phyloP scores from a whole-genome alignment of 1,139 yeast species.

The Lodderomyces margitis region DNA sequence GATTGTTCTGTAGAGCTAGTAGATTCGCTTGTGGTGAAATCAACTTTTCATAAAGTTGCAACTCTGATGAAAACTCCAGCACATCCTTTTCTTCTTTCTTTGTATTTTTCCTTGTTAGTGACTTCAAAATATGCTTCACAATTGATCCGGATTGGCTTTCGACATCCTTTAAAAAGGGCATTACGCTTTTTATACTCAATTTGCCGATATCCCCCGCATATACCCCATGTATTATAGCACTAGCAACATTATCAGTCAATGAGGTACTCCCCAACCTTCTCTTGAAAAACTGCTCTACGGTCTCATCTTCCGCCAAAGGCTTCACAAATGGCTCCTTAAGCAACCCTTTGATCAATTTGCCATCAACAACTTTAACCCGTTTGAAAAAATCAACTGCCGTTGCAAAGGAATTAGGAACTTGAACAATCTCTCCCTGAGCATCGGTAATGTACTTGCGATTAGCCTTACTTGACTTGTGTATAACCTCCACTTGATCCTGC shows the following conservation, averaged over 20 bases:
- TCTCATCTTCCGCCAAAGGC: conserved; percentile 53
- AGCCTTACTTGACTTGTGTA: conserved; percentile 50
- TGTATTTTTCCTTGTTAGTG: background rate
- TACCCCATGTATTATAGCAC: conserved; percentile 86
- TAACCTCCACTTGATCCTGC: conserved; percentile 45
- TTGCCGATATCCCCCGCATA: conserved; percentile 81
- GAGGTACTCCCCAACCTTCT: conserved; percentile 64
- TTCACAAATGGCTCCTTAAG: conserved; percentile 44
- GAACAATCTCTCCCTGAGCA: conserved; percentile 36
- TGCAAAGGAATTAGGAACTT: conserved; percentile 50
- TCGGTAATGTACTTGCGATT: conserved; percentile 61
- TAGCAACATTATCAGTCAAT: conserved; percentile 62
- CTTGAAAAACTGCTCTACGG: conserved; percentile 61
- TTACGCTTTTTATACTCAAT: conserved; percentile 62
- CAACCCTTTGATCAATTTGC: conserved; percentile 28
- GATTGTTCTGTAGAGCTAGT: conserved; percentile 27
- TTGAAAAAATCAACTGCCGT: conserved; percentile 41
- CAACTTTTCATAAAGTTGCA: conserved; percentile 29
- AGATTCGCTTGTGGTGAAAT: conserved; percentile 41
- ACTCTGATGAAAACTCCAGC: conserved; percentile 17
- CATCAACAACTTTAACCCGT: conserved; percentile 16
- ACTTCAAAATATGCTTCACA: conserved; percentile 30
- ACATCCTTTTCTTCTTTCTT: conserved; percentile 13
- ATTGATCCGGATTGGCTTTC: conserved; percentile 67
- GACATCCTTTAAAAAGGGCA: conserved; percentile 50